phyloP scores from a whole-genome alignment of 1,139 yeast species.

The Candida smagusa region DNA sequence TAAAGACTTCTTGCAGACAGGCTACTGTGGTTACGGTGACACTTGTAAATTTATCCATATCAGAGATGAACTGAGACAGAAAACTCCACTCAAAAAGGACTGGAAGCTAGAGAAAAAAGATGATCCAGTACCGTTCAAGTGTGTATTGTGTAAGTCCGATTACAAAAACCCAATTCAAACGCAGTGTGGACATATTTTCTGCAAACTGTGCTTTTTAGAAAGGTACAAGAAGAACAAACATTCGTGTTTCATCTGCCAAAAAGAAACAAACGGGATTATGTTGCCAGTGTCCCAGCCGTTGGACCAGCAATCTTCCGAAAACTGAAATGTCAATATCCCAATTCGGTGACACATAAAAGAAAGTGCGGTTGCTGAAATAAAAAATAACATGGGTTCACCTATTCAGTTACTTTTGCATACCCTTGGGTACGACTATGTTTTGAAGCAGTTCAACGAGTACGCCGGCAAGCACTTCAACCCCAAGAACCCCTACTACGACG shows the following conservation, averaged over 20 bases:
- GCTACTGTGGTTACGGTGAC: slow-evolving; percentile 97
- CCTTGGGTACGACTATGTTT: slow-evolving; percentile 34
- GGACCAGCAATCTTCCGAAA: too few species aligned
- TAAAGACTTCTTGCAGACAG: slow-evolving; percentile 87
- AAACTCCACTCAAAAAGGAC: slow-evolving; percentile 65
- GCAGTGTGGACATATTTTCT: slow-evolving; percentile 63
- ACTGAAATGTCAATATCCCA: too few species aligned
- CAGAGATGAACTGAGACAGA: slow-evolving; percentile 79
- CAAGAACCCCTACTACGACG: slow-evolving; percentile 63
- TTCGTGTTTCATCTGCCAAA: slow-evolving; percentile 56
- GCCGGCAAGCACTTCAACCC: slow-evolving; percentile 61
- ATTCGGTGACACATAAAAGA: background rate
- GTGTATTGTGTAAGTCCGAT: slow-evolving; percentile 59
- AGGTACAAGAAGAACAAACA: slow-evolving; percentile 42
- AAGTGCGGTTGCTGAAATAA: background rate
- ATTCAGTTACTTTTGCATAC: too few species aligned
- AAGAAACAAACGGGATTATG: slow-evolving; percentile 55
- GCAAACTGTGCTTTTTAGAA: slow-evolving; percentile 59
- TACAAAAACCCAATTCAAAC: slow-evolving; percentile 62
- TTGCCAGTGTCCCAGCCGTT: slow-evolving; percentile 21
- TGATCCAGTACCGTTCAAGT: slow-evolving; percentile 53
- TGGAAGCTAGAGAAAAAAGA: slow-evolving; percentile 52
- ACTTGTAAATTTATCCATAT: slow-evolving; percentile 94
- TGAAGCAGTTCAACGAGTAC: slow-evolving; percentile 56
- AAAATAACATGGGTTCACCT: too few species aligned